Conservation (phyloP, 441 rosid species). For the Erodium chrysanthum region DNA sequence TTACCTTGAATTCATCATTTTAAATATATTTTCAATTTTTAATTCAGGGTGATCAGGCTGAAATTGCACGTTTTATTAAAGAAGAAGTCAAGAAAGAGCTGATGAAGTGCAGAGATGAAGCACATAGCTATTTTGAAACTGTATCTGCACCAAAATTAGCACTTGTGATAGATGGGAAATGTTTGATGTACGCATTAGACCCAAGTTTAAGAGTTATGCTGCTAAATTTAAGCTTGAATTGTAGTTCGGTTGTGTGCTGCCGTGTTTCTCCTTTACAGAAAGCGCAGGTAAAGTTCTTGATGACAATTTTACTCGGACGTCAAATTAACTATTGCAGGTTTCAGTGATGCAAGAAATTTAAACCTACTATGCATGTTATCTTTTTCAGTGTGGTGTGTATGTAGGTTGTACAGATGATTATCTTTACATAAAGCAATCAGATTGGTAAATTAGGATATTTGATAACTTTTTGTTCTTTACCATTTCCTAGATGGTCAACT, state of each 20-base stretch:
- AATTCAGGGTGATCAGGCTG: constrained; percentile 55
- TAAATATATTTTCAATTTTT: constrained; percentile 4
- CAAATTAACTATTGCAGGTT: constrained; percentile 1
- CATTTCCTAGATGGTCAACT: background rate
- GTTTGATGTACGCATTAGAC: constrained; percentile 93
- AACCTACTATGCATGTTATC: background rate
- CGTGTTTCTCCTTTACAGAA: constrained; percentile 98
- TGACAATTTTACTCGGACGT: background rate
- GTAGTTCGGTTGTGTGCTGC: constrained; percentile 94
- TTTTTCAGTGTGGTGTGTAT: background rate
- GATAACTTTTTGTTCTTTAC: background rate
- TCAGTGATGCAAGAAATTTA: background rate
- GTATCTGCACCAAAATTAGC: constrained; percentile 71
- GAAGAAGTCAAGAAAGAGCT: constrained; percentile 75
- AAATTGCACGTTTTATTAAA: constrained; percentile 76
- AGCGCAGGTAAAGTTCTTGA: constrained; percentile 64
- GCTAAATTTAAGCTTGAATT: constrained; percentile 89
- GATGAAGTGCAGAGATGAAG: constrained; percentile 74
- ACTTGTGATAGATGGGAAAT: constrained; percentile 91
- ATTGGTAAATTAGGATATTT: too few species aligned
- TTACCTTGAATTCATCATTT: background rate
- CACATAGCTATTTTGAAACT: constrained; percentile 44
- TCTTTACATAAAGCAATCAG: too few species aligned
- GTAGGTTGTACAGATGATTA: too few species aligned
- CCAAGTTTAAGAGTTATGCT: constrained; percentile 72